Base-by-base conservation (phyloP, 768 basidiomycete species). In the Tricholoma flavovirens region DNA sequence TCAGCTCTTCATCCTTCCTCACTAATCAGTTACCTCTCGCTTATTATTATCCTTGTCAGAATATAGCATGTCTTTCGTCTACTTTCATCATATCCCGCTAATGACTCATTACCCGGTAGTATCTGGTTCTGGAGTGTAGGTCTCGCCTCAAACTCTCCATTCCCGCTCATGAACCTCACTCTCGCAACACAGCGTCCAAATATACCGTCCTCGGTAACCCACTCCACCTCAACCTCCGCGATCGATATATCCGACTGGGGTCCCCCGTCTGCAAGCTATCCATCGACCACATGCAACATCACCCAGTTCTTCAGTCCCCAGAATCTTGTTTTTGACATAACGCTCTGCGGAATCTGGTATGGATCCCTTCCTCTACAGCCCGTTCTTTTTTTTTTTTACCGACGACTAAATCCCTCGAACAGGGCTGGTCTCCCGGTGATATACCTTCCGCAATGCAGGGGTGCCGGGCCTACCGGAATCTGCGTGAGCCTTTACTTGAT, bases 281-380 rank as follows among this genome's bases (percentile, higher is more conserved):
- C 73, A 0, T 64, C 73, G 5, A 65, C 69, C 1, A 61, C 69
- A 4, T 78, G 78, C 61, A 69, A 78, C 56, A 76, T 78, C 21
- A 65, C 69, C 9, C 56, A 70, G 30, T 76, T 69, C 60, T 79
- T 80, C 56, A 63, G 70, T 19, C 70, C 73, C 4, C 81, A 83
- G 63, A 74, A 75, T 36, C 66, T 83, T 3, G 71, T 82, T 5
- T 58, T 83, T 5, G 76, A 80, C 59, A 83, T 82, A 62, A 81
- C 82, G 0, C 74, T 83, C 11, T 80, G 83, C 67, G 76, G 81
- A 56, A 56, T 62, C 26, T 77, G 74, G 77, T 75, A 29, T 4
- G 56, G 51, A 67, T 53, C 12, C 19, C 12, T 33, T 36, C 17
- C 60, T 38, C 12, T 1, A 36, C 15, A 9, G 24, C 24, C 24